Evolutionary conservation across 176 grass and related monocot species (phyloP), one percentile per base, ranked within the genome.

Genomic region (Ensete glaucum): DNA sequence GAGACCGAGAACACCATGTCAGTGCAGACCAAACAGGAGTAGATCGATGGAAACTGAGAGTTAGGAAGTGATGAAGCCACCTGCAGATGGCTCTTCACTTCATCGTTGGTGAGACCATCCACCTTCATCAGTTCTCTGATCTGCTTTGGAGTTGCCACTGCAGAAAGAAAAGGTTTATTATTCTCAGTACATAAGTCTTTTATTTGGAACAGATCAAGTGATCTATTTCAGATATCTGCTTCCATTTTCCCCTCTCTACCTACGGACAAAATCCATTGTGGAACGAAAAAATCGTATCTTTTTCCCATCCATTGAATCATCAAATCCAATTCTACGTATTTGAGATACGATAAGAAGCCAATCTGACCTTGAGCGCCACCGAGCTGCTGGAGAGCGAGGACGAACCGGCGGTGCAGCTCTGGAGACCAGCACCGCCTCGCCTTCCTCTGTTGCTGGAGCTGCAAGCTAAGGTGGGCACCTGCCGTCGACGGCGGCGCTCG

Each of bases 81-180:
- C 85, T 96, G 93, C 77, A 96, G 89, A 80, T 96, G 93, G 81
- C 93, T 96, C 81, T 96, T 96, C 76, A 96, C 93, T 86, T 96
- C 93, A 57, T 96, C 93, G 54, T 96, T 96, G 57, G 93, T 96
- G 72, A 96, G 93, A 8, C 93, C 93, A 53, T 96, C 89, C 64
- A 96, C 87, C 52, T 86, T 89, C 93, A 96, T 96, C 75, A 96
- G 82, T 73, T 96, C 93, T 72, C 89, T 96, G 79, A 96, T 96
- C 68, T 92, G 89, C 80, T 96, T 92, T 23, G 93, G 93, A 57
- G 93, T 96, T 54, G 93, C 89, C 50, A 90, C 93, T 96, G 89
- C 68, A 79, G 0, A 6, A 43, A 43, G 34, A 43, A 43, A 43
- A 6, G 34, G 34, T 43, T 6, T 43, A 43, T 6, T 6, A 29